phyloP scores from a whole-genome alignment of 805 yeast genomes.

The Nakazawaea wyomingensis region DNA sequence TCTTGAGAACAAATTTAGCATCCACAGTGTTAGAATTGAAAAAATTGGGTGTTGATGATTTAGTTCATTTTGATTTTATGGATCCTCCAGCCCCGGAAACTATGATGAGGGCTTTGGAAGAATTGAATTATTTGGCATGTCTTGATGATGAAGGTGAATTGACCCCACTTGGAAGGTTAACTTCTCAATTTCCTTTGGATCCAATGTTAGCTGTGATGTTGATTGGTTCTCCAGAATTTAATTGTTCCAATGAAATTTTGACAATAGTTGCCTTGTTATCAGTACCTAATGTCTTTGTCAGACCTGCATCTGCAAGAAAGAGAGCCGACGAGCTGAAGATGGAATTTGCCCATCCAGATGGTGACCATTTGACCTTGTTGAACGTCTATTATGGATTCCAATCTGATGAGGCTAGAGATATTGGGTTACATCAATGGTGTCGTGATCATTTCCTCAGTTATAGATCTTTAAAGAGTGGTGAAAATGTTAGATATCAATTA shows the following conservation, averaged over 20 bases:
- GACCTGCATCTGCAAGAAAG: conserved; percentile 84
- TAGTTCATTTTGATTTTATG: conserved; percentile 97
- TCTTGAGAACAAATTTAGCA: conserved; percentile 83
- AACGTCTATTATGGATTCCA: conserved; percentile 85
- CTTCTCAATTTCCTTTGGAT: conserved; percentile 91
- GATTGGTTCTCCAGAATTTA: conserved; percentile 78
- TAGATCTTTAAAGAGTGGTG: conserved; percentile 82
- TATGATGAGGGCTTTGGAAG: conserved; percentile 98
- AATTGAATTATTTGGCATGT: conserved; percentile 84
- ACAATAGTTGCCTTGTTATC: conserved; percentile 86
- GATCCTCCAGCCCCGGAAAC: conserved; percentile 99
- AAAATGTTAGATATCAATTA: conserved; percentile 79
- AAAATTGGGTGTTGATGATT: conserved; percentile 90
- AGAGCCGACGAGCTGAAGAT: conserved; percentile 89
- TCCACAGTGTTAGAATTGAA: conserved; percentile 90
- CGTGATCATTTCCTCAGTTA: conserved; percentile 81
- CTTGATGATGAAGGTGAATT: conserved; percentile 87
- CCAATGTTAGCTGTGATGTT: conserved; percentile 93
- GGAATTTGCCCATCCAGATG: conserved; percentile 86
- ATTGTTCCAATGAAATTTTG: conserved; percentile 84
- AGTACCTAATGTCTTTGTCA: conserved; percentile 90
- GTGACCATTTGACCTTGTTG: conserved; percentile 88
- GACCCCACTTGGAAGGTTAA: conserved; percentile 83
- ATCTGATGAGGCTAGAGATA: conserved; percentile 62
- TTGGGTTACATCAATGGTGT: conserved; percentile 80